Conservation (phyloP, 1,284 basidiomycete species). For the Microbotryum scabiosae region DNA sequence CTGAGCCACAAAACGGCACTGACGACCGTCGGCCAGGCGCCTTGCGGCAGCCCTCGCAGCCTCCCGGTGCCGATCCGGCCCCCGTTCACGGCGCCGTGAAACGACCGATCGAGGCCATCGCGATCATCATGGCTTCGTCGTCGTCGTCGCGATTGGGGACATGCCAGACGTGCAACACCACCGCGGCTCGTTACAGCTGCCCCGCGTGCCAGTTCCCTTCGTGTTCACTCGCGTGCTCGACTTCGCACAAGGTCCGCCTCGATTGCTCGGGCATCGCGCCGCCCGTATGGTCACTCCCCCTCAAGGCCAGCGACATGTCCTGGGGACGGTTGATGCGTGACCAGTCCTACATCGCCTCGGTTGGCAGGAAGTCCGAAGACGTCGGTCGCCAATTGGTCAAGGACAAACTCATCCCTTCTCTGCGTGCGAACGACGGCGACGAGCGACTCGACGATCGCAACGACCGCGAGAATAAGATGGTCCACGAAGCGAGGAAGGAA, state of each 20-base stretch:
- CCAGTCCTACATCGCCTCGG: slow-evolving; percentile 23
- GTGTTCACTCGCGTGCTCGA: slow-evolving; percentile 28
- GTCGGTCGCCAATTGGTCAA: slow-evolving; percentile 18
- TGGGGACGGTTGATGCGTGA: slow-evolving; percentile 30
- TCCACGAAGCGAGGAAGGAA: slow-evolving; percentile 22
- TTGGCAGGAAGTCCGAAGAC: slow-evolving; percentile 15
- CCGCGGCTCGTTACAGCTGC: slow-evolving; percentile 22
- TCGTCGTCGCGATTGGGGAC: slow-evolving; percentile 10
- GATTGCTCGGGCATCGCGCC: slow-evolving; percentile 21
- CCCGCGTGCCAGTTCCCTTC: slow-evolving; percentile 21
- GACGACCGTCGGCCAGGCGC: too few species aligned
- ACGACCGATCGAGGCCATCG: too few species aligned
- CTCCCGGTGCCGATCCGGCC: too few species aligned
- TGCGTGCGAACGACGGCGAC: neutral
- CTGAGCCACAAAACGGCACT: too few species aligned
- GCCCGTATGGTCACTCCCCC: slow-evolving; percentile 13
- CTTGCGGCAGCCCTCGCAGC: too few species aligned
- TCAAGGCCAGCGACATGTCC: slow-evolving; percentile 23
- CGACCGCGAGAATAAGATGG: slow-evolving; percentile 26
- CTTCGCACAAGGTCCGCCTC: slow-evolving; percentile 14
- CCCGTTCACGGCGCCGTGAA: too few species aligned
- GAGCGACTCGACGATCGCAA: slow-evolving; percentile 22
- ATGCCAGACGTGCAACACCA: slow-evolving; percentile 15
- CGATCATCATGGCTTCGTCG: neutral
- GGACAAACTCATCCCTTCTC: slow-evolving; percentile 23